Evolutionary conservation across 2,329 filamentous ascomycete species (phyloP), one percentile per base, ranked within the genome.

Genomic region (Endothia cerciana): DNA sequence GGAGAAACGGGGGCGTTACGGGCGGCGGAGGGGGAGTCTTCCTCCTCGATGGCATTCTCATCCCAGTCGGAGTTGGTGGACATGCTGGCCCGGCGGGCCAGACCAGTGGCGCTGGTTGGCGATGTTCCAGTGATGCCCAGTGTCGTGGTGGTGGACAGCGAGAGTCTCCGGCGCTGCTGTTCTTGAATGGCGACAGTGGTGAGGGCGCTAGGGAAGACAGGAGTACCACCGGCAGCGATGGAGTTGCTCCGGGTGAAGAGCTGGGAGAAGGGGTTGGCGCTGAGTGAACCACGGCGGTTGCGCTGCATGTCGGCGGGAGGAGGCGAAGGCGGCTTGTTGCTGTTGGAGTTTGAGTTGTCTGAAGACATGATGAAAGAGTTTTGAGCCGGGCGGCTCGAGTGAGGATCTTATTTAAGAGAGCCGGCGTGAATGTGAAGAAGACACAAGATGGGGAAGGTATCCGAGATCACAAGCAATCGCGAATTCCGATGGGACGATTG

Each of bases 21-120:
- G 47, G 81, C 75, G 61, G 78, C 76, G n/a, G 81, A 77, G 47
- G 82, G 78, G 63, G 82, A 79, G 28, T 89, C 87, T 51, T 89
- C 87, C 67, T 94, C 91, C 69, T 92, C 89, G 68, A 91, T 85
- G 59, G 90, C 91, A 71, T 80, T 89, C 77, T 94, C 91, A 70
- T 94, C 91, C 68, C 89, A 83, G 64, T 87, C 84, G 3, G 86
- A 88, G 63, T 79, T 80, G 73, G 91, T 92, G 1, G 90, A 92
- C 70, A 91, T 80, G 77, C 91, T 93, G 65, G 85, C 85, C 65
- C 88, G 87, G 66, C 89, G 85, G 65, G 75, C 75, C 72, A 85
- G 83, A 53, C 83, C 78, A 72, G 82, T 69, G 74, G 81, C 71
- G 71, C 77, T 84, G 81, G 73, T 87, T n/a, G 90, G 89, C 4